Base-by-base conservation (phyloP, 2,329 filamentous ascomycete genomes). In the Claviceps cyperi region DNA sequence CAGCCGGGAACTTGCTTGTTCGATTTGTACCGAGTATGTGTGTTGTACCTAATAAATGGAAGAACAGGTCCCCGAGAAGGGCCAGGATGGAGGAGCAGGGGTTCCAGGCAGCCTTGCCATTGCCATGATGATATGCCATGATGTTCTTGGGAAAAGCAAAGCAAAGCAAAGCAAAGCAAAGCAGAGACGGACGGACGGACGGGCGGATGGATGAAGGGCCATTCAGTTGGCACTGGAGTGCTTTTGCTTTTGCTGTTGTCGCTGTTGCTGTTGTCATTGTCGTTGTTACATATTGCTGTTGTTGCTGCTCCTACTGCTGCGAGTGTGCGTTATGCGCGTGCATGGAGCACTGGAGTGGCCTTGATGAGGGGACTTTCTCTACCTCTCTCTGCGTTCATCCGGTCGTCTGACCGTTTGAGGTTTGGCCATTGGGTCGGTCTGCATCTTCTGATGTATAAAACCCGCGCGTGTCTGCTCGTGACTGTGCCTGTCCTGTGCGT, bases 1-100 rank as follows among this genome's bases (percentile, higher is more conserved):
- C 59, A 58, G 58, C 55, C 53, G 59, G 60, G 59, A 59, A 49
- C 53, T 56, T 59, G 57, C 58, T 57, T 60, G 52, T 52, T 49
- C 43, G 50, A 44, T 49, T 46, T 51, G 43, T 32, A n/a, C n/a
- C n/a, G n/a, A n/a, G n/a, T n/a, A n/a, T 17, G 43, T 28, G 39
- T 43, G 22, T 28, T 17, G 21, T 44, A 28, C 6, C 15, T 46
- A 43, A 51, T 51, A 43, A 37, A 40, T 35, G 43, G 35, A 45
- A 28, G 14, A 21, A 19, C 21, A 15, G 35, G 50, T 44, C 37
- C 47, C 47, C 50, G 48, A 41, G 50, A 51, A 51, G 28, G 51
- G 43, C 11, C 48, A 36, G 43, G 52, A 48, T 40, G 15, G 44
- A 36, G 43, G 52, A 46, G 40, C 52, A 52, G 53, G 54, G 54